A percentile compares a stretch with the other conserved stretches of the same genome.
phyloP scores from a whole-genome alignment of 768 basidiomycete genomes.

The Boletellus ananas region DNA sequence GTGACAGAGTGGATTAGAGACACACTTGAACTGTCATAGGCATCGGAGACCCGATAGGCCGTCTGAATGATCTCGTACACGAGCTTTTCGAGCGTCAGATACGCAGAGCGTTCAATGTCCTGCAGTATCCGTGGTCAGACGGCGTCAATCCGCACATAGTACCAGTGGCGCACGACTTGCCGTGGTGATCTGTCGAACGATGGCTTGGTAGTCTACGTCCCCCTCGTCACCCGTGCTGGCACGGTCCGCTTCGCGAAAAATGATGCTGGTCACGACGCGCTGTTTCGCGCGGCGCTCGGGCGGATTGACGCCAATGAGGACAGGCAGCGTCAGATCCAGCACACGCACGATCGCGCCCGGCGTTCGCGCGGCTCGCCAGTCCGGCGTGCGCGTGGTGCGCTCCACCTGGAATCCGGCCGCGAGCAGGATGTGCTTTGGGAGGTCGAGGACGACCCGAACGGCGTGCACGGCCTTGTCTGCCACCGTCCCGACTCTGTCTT shows the following conservation, averaged over 20 bases:
- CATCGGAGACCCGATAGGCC: constrained; percentile 59
- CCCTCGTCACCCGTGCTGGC: constrained; percentile 8
- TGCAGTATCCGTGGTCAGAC: not conserved
- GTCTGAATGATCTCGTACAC: constrained; percentile 46
- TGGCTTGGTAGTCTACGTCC: constrained; percentile 35
- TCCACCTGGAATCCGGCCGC: constrained; percentile 43
- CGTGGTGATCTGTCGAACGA: constrained; percentile 33
- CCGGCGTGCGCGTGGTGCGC: constrained; percentile 22
- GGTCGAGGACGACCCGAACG: constrained; percentile 40
- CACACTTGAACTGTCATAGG: constrained; percentile 2
- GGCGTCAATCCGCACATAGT: no score
- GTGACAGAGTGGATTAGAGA: constrained; percentile 41
- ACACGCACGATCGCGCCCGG: constrained; percentile 36
- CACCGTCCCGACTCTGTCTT: not conserved
- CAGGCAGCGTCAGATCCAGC: constrained; percentile 44
- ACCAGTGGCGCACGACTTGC: constrained; percentile 5
- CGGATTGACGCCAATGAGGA: constrained; percentile 69
- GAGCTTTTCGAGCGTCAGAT: constrained; percentile 23
- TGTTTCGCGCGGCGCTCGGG: constrained; percentile 67
- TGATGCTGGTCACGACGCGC: constrained; percentile 53
- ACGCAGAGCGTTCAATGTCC: constrained; percentile 8
- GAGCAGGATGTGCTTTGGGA: constrained; percentile 51
- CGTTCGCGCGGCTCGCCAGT: not conserved
- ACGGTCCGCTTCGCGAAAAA: constrained; percentile 34
- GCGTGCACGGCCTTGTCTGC: constrained; percentile 10